Evolutionary conservation across 495 filamentous ascomycete species (phyloP).

Genomic region (Friedmanniomyces simplex): DNA sequence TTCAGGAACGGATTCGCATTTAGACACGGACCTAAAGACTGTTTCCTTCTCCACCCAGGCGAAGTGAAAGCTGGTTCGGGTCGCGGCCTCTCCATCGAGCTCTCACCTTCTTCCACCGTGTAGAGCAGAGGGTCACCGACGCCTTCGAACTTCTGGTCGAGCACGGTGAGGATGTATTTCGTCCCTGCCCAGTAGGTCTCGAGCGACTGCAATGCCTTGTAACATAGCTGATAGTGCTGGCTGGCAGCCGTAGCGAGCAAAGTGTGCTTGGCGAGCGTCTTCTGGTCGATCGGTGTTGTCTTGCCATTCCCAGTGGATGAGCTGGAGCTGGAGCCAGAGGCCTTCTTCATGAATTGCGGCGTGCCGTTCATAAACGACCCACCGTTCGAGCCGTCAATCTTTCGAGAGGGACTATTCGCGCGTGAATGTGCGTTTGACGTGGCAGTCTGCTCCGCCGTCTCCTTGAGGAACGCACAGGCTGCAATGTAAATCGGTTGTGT

Average conservation of each 20-base stretch:
- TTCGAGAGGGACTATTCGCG: slow-evolving; percentile 25
- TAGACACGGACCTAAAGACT: slow-evolving; percentile 26
- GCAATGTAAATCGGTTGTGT: slow-evolving; percentile 86
- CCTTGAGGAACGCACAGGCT: slow-evolving; percentile 75
- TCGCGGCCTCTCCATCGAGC: slow-evolving; percentile 36
- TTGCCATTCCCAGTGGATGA: slow-evolving; percentile 11
- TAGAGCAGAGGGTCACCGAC: slow-evolving; percentile 73
- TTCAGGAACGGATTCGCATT: slow-evolving; percentile 13
- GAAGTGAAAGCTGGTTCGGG: slow-evolving; percentile 34
- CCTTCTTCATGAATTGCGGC: not conserved
- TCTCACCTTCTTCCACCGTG: slow-evolving; percentile 67
- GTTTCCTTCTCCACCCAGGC: slow-evolving; percentile 35
- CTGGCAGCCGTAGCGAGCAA: slow-evolving; percentile 64
- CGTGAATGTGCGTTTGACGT: slow-evolving; percentile 45
- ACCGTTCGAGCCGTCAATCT: not conserved
- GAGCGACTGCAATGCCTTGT: slow-evolving; percentile 65
- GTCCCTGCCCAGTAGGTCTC: slow-evolving; percentile 75
- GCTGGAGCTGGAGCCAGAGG: not conserved
- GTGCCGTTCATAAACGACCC: not conserved
- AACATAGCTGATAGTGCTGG: slow-evolving; percentile 71
- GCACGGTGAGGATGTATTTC: slow-evolving; percentile 71
- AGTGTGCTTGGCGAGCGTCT: slow-evolving; percentile 49
- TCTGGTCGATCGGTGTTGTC: slow-evolving; percentile 42
- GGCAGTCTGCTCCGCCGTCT: slow-evolving; percentile 49
- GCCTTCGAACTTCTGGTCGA: slow-evolving; percentile 81